Percentiles rank a stretch among this genome's conserved stretches.
These are phyloP conservation scores for Phytophthora pistaciae DNA, from an alignment of 352 stramenopile species.

Conservation along the genomic window DNA sequence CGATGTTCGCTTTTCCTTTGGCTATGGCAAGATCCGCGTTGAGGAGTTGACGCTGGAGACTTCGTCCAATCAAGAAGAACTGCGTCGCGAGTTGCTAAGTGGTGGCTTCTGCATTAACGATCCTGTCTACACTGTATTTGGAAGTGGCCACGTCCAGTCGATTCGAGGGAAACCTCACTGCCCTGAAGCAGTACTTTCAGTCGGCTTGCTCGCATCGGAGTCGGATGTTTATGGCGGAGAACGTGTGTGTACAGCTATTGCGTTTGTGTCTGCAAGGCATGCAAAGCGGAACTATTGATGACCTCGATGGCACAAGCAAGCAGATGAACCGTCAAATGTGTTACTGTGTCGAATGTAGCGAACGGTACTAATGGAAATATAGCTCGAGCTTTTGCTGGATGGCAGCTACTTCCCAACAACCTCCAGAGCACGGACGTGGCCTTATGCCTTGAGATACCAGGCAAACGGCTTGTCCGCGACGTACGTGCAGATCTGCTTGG, in stretches of 20 bases:
- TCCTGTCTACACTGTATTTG: constrained; percentile 78
- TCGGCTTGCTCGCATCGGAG: constrained; percentile 31
- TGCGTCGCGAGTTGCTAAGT: constrained; percentile 33
- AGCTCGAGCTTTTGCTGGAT: too few relatives aligned
- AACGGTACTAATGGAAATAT: too few relatives aligned
- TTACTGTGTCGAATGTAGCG: too few relatives aligned
- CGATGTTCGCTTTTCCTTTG: constrained; percentile 72
- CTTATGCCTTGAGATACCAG: constrained; percentile 54
- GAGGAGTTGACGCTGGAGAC: constrained; percentile 53
- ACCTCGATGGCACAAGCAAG: constrained; percentile 33
- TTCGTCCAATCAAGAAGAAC: constrained; percentile 40
- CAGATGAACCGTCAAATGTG: too few relatives aligned
- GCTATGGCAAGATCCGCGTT: constrained; percentile 65
- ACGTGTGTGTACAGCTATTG: constrained; percentile 11
- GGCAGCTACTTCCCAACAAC: neutral
- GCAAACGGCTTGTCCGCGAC: constrained; percentile 74
- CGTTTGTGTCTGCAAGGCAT: constrained; percentile 31
- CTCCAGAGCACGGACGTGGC: neutral
- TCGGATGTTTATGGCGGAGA: constrained; percentile 3
- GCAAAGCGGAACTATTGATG: constrained; percentile 39
- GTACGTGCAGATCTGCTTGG: constrained; percentile 79
- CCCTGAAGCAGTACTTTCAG: constrained; percentile 18
- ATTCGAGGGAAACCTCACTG: constrained; percentile 34
- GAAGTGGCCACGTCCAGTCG: constrained; percentile 54
- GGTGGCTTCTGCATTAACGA: constrained; percentile 54